phyloP scores from a whole-genome alignment of 768 basidiomycete genomes.

The Suillus cothurnatus region DNA sequence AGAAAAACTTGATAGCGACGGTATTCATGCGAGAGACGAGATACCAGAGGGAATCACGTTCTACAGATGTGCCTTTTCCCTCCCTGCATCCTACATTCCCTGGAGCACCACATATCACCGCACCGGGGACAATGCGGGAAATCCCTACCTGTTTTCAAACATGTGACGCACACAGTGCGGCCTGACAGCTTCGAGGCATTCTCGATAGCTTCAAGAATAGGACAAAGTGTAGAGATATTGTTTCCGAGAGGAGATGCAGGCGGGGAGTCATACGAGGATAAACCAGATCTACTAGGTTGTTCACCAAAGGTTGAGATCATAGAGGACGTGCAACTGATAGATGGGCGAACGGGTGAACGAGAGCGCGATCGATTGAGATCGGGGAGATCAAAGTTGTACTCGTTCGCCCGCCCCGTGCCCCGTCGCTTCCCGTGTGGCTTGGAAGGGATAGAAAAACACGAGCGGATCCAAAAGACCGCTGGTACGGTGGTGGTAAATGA shows the following conservation, averaged over 20 bases:
- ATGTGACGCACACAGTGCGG: constrained; percentile 49
- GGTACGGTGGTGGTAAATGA: constrained; percentile 43
- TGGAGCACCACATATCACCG: constrained; percentile 63
- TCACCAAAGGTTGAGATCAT: constrained; percentile 18
- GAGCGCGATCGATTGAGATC: constrained; percentile 29
- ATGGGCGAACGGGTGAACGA: constrained; percentile 31
- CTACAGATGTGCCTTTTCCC: constrained; percentile 55
- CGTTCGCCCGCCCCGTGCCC: constrained; percentile 5
- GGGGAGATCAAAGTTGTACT: constrained; percentile 27
- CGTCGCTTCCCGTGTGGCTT: constrained; percentile 10
- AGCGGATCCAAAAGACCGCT: constrained; percentile 34
- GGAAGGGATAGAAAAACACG: constrained; percentile 19
- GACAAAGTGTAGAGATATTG: constrained; percentile 31
- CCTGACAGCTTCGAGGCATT: constrained; percentile 51
- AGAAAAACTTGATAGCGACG: no score
- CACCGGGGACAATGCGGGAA: constrained; percentile 67
- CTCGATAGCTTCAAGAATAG: constrained; percentile 55
- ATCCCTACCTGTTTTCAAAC: constrained; percentile 52
- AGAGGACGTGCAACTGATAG: constrained; percentile 47
- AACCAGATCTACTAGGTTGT: constrained; percentile 16
- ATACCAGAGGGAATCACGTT: constrained; percentile 1
- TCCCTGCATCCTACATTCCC: constrained; percentile 56
- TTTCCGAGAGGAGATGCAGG: constrained; percentile 24
- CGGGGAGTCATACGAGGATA: constrained; percentile 14
- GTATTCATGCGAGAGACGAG: background rate